Evolutionary conservation across 2,329 filamentous ascomycete genomes (phyloP), one percentile per base, ranked within the genome.

Genomic region (Aspergillus novoparasiticus): DNA sequence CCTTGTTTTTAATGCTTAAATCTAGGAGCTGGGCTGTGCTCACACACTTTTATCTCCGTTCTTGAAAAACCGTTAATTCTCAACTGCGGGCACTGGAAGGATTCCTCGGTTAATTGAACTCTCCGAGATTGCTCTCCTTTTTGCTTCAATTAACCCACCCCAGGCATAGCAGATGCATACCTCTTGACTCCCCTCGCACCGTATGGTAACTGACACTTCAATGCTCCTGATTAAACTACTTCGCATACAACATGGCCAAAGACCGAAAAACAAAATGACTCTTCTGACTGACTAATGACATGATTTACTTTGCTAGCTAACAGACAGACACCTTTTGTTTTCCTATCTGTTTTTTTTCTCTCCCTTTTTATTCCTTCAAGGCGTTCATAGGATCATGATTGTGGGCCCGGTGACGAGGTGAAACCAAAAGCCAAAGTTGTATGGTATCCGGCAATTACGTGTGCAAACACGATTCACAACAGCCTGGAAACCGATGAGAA

Each of bases 351-450:
- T 28, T 32, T 61, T 50, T 9, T 26, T 23, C 14, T 3, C 19
- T 19, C 39, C 14, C 6, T 21, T 10, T 30, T 54, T 30, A 21
- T 26, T 34, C 45, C 46, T 60, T 26, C 19, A 19, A 26, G n/a
- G 56, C 23, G 57, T 12, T 36, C 19, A n/a, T 48, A 16, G 2
- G 14, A 11, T 34, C n/a, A 34, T 30, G 28, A n/a, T 45, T n/a
- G 10, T 9, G 19, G 57, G 75, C 75, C 77, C 77, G 54, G 68
- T 80, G 78, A 80, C 74, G 78, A 80, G 70, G 64, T 48, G 64
- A 48, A 59, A 76, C 75, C 72, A 77, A 74, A 80, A 80, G 79
- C 79, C 79, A 81, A 80, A 81, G 72, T 78, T 79, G 78, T 66
- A 79, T 66, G 78, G 70, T 78, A 81, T 78, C 79, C 78, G 73